Base-by-base conservation (phyloP, 768 basidiomycete species). In the Asterophora parasitica region DNA sequence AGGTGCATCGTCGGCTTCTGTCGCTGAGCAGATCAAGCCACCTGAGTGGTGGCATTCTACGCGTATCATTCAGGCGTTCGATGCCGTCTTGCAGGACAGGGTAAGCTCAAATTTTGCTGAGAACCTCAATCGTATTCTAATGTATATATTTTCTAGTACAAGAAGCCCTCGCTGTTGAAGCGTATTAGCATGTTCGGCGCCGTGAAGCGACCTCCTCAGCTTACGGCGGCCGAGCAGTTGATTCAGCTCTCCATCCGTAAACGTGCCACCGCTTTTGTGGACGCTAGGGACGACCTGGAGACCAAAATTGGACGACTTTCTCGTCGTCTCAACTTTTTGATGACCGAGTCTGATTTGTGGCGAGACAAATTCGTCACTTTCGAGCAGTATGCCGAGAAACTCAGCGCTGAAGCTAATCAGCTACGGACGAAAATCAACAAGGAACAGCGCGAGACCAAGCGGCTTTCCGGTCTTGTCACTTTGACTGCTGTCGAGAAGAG, bases 31-130 rank as follows among this genome's bases (percentile, higher is more conserved):
- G 55, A 88, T 95, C 60, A 87, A 89, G 59, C 75, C 90, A 32
- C 93, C 93, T 0, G 83, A 85, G 54, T 96, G 93, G 93, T 96
- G 92, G 92, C 84, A 92, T 58, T 89, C 88, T 27, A 90, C 88
- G 2, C 82, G 85, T 40, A 88, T 95, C 57, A 88, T 96, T 44
- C 84, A 88, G 57, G 92, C 91, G 10, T 92, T 96, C 52, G 92
- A 95, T 62, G 74, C 73, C 39, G 90, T 95, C 31, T 74, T 96
- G 46, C 82, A 86, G 54, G 88, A 94, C 59, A 89, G 82, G 77
- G 88, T 89, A 54, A 28, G 67, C 59, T 35, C 19, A 34, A 28
- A 10, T 30, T 20, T 13, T 42, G 10, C 9, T 46, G 34, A 48
- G 5, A 33, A 12, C 40, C 23, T 51, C 20, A 47, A 6, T 13